Base-by-base conservation (phyloP, 148 eudicot species). In the Chenopodium formosanum region DNA sequence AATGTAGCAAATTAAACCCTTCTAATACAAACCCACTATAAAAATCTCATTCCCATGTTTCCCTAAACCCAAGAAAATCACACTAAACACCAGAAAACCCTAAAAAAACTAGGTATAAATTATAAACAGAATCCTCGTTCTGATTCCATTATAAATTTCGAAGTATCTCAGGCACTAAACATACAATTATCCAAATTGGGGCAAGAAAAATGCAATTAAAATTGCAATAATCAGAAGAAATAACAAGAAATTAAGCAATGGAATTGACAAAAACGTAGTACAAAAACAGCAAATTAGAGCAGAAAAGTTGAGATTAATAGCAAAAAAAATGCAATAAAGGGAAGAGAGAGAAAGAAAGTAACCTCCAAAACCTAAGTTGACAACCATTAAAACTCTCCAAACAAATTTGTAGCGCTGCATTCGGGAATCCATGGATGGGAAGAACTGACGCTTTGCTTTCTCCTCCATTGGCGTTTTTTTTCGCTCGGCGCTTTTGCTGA, bases 351-450 rank as follows among this genome's bases (percentile, higher is more conserved):
- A 34, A 20, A 13, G 25, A 29, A 66, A 29, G 22, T 10, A 16
- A 92, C 94, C 94, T 83, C 89, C 94, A 70, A 92, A 85, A 74
- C 91, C 91, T 53, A 92, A 82, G 80, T 92, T 91, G 29, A 84
- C 86, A 58, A 92, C 83, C 84, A 91, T 85, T 44, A 92, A 83
- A 25, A 78, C 20, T 80, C 94, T 89, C 92, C 97, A 92, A 27
- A 77, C 82, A 31, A 85, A 14, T 63, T 90, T 91, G 29, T 50
- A 87, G 34, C 88, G 88, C 37, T 79, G 75, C 19, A 85, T 37
- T 22, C 63, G 80, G 8, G 85, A 46, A 22, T 67, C 79, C 9
- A 56, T 62, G 75, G 52, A 74, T n/a, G n/a, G 32, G 67, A 76
- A 72, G 53, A 58, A 27, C 5, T 8, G 86, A 62, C 8, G 25